These are phyloP conservation scores for Candida sanyaensis DNA, from an alignment of 1,139 yeast species.

Conservation along the genomic window DNA sequence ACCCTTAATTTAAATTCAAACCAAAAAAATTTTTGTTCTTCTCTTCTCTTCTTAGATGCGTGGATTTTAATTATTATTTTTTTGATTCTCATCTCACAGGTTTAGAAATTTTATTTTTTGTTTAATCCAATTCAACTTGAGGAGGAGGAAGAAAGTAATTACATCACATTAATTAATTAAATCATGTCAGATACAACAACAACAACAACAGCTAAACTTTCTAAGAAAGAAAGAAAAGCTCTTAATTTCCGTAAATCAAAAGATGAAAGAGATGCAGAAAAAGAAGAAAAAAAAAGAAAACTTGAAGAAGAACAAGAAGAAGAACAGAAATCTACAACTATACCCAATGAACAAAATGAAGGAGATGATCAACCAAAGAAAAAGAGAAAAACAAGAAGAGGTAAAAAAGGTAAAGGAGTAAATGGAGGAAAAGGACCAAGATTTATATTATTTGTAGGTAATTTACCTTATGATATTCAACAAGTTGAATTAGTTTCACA, in stretches of 20 bases:
- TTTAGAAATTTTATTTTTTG: no score
- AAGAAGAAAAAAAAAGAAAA: constrained; percentile 17
- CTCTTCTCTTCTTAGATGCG: neutral
- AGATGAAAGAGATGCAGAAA: constrained; percentile 22
- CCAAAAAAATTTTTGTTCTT: neutral
- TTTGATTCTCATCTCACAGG: no score
- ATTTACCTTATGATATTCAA: constrained; percentile 73
- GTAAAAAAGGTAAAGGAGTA: constrained; percentile 64
- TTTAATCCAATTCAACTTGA: no score
- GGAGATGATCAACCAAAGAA: constrained; percentile 41
- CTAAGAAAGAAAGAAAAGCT: constrained; percentile 81
- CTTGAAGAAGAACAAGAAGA: constrained; percentile 13
- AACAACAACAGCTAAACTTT: constrained; percentile 33
- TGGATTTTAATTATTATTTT: no score
- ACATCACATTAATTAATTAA: neutral
- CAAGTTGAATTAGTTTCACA: constrained; percentile 66
- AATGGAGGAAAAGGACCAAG: constrained; percentile 61
- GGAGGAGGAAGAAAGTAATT: no score
- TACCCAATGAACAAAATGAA: constrained; percentile 16
- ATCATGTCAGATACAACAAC: constrained; percentile 23
- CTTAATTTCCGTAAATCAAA: constrained; percentile 59
- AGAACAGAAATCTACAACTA: constrained; percentile 15
- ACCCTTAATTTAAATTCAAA: constrained; percentile 4
- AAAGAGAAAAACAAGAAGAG: constrained; percentile 77
- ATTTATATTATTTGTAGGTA: constrained; percentile 89